Evolutionary conservation across 495 filamentous ascomycete species (phyloP).

Genomic region (Hypomontagnella monticulosa): DNA sequence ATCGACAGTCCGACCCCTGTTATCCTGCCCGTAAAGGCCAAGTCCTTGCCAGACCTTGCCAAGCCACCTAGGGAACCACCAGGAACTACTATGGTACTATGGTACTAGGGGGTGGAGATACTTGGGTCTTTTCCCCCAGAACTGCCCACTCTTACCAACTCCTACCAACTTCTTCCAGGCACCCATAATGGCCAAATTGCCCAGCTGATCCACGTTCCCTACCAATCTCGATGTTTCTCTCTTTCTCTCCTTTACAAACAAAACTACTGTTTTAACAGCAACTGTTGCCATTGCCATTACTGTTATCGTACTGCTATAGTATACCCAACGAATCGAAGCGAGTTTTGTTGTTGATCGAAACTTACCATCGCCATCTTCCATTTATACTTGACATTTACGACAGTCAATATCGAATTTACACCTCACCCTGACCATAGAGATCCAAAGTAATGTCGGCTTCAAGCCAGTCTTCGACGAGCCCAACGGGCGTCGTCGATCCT

Average conservation of each 20-base stretch:
- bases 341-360: too few species aligned
- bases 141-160: conserved; percentile 16
- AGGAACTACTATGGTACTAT: too few species aligned
- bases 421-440: too few species aligned
- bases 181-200: conserved; percentile 50
- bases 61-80: conserved; percentile 35
- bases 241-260: conserved; percentile 24
- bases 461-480: conserved; percentile 51
- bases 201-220: conserved; percentile 37
- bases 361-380: too few species aligned
- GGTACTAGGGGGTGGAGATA: too few species aligned
- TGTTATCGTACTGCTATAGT: background rate
- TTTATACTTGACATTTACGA: too few species aligned
- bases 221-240: conserved; percentile 29
- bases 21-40: conserved; percentile 43
- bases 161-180: conserved; percentile 31
- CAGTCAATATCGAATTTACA: too few species aligned
- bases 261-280: conserved; percentile 8
- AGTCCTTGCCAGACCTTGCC: conserved; percentile 44
- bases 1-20: conserved; percentile 44
- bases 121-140: conserved; percentile 1
- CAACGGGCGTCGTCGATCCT: conserved; percentile 24
- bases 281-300: too few species aligned
- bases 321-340: background rate
- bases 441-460: conserved; percentile 30